Evolutionary conservation across 352 stramenopile species (phyloP).

Genomic region (Pythium graminicola): DNA sequence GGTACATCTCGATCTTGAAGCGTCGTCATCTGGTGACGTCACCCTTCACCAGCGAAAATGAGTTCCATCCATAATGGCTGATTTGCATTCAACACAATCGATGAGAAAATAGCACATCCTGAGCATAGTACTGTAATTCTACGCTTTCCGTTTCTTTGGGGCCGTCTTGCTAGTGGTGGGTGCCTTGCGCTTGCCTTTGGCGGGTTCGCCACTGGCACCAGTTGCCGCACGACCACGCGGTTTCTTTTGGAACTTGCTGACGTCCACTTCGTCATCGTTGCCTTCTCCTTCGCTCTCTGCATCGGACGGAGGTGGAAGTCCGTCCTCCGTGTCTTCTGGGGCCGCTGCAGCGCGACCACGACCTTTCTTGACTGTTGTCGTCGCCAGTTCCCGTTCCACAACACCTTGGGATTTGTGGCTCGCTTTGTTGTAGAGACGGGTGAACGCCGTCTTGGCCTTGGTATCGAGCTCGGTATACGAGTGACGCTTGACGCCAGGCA

Average conservation of each 20-base stretch:
- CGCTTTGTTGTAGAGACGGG: constrained; percentile 87
- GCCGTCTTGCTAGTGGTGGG: constrained; percentile 30
- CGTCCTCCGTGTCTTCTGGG: constrained; percentile 39
- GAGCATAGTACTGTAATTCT: neutral
- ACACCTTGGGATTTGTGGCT: constrained; percentile 93
- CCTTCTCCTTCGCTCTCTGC: constrained; percentile 63
- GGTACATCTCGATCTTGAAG: constrained; percentile 14
- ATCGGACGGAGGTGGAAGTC: constrained; percentile 48
- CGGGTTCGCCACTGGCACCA: constrained; percentile 1
- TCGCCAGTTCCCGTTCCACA: constrained; percentile 69
- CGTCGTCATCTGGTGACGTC: constrained; percentile 10
- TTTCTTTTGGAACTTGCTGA: constrained; percentile 85
- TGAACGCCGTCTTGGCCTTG: constrained; percentile 93
- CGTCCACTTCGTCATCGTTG: constrained; percentile 49
- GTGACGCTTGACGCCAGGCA: constrained; percentile 67
- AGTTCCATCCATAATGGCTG: neutral
- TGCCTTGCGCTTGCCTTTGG: constrained; percentile 49
- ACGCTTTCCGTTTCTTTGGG: constrained; percentile 44
- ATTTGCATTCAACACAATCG: constrained; percentile 2
- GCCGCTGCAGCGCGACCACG: constrained; percentile 34
- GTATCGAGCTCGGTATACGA: constrained; percentile 74
- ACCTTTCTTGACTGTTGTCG: constrained; percentile 70
- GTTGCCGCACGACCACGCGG: constrained; percentile 26
- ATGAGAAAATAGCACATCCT: neutral
- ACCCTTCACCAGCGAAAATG: neutral